Base-by-base conservation (phyloP, 768 basidiomycete genomes). In the Guyanaporus albipodus region DNA sequence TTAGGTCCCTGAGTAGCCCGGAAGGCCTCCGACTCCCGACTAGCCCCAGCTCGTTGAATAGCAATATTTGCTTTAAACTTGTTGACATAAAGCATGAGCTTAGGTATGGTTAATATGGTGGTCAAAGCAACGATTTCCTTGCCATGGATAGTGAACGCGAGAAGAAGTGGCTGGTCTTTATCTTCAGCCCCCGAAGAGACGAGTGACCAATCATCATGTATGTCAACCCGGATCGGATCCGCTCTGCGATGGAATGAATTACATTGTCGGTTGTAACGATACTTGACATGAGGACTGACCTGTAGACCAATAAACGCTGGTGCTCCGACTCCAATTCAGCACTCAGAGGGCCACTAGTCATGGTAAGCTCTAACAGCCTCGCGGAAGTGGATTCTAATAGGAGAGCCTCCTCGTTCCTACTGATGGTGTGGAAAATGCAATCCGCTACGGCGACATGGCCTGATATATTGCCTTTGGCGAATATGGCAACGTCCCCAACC, bases 121-220 rank as follows among this genome's bases (percentile, higher is more conserved):
- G 75, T 82, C 35, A 83, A 73, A 4, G 79, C 80, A 15, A 79
- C 70, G 8, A 92, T 76, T 50, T 82, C 81, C 26, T 80, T 75
- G 42, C 90, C 87, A 23, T 70, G 74, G 27, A 94, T 78, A 1
- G 78, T 78, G 64, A 91, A 92, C n/a, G 83, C 79, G 18, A 93
- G 74, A 24, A 75, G 77, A 6, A 92, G 70, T 23, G 79, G 78
- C n/a, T 69, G 56, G 29, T 79, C 72, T 39, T 72, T 68, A 9
- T 68, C 61, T 29, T 72, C 60, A n/a, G 64, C 52, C 36, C 62
- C 54, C 6, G 73, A 53, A 15, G 72, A 70, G 34, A 74, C 70
- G 35, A 67, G 67, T 4, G 83, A 79, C 91, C 91, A 94, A 59
- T 94, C 88, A 53, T 94, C 91, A 54, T 72, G 80, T 42, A 91